A percentile compares a stretch with the other conserved stretches of the same genome.
phyloP scores from a whole-genome alignment of 208 protist genomes.

The Crithidia expoeki region DNA sequence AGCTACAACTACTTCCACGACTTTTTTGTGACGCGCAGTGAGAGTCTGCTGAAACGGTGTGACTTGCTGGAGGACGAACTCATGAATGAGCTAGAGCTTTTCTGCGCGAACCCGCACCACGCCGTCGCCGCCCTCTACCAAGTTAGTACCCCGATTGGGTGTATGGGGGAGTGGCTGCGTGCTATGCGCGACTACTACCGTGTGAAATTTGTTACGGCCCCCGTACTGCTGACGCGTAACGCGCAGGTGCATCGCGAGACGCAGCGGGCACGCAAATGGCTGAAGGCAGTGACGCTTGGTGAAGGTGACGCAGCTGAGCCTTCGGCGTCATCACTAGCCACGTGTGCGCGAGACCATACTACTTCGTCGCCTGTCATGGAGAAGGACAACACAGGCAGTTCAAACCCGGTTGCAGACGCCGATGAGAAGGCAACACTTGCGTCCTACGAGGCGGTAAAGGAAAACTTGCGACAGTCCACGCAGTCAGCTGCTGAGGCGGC shows the following conservation, averaged over 20 bases:
- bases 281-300: constrained; percentile 12
- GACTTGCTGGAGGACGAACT: constrained; percentile 46
- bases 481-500: constrained; percentile 16
- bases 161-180: constrained; percentile 68
- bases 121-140: constrained; percentile 41
- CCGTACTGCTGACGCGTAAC: constrained; percentile 35
- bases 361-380: too few species aligned
- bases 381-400: too few species aligned
- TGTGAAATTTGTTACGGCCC: constrained; percentile 51
- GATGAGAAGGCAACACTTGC: constrained; percentile 15
- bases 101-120: constrained; percentile 59
- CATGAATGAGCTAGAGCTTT: constrained; percentile 57
- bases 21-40: constrained; percentile 72
- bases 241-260: constrained; percentile 7
- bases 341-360: too few species aligned
- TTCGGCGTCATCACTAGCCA: neutral
- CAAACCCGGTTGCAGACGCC: neutral
- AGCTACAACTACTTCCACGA: constrained; percentile 76
- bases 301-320: neutral
- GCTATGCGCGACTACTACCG: constrained; percentile 67
- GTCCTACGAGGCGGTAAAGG: constrained; percentile 27
- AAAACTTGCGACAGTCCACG: constrained; percentile 14
- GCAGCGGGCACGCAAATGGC: constrained; percentile 11
- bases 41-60: constrained; percentile 50
- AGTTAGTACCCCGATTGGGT: constrained; percentile 59